Base-by-base conservation (phyloP, 2,329 filamentous ascomycete genomes). In the Talaromyces amestolkiae region DNA sequence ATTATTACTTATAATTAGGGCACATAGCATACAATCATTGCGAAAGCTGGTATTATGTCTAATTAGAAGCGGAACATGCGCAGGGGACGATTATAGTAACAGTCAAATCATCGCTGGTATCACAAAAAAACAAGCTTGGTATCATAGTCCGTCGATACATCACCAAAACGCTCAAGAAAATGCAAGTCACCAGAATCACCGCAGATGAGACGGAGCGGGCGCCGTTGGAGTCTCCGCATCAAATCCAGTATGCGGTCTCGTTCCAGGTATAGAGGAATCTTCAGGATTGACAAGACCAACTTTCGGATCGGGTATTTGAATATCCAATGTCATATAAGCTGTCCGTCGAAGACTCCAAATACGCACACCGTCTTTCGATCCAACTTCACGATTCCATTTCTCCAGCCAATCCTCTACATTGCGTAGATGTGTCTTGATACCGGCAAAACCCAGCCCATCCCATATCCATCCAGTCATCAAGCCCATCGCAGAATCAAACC, bases 391-490 rank as follows among this genome's bases (percentile, higher is more conserved):
- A 75, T 99, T 99, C 93, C 94, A 97, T 66, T 87, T 84, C 69
- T 96, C 91, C 63, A 99, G 85, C 88, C 91, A 97, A 43, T 77
- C 78, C 78, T 99, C 95, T 19, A 97, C 80, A 10, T 80, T 83
- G 64, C 83, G 85, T 54, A 97, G 77, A 64, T 89, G 85, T 24
- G 83, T 81, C 80, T 98, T 98, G 66, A 90, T 85, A 9, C 85
- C 87, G 3, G 91, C 91, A 41, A 92, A 79, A 1, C 94, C 93
- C 24, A 94, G 72, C 74, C 98, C 94, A 66, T 99, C 95, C 92
- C 93, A 98, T 39, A 98, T 73, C 91, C 93, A 99, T 24, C 94
- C 91, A 0, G 95, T 98, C 39, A 93, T 78, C 4, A 96, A 82
- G 1, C 94, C 93, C 70, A 98, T 75, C 11, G 92, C 76, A 13